A percentile compares a stretch with the other conserved stretches of the same genome.
phyloP scores from a whole-genome alignment of 768 basidiomycete genomes.

The Xerocomellus intermedius region DNA sequence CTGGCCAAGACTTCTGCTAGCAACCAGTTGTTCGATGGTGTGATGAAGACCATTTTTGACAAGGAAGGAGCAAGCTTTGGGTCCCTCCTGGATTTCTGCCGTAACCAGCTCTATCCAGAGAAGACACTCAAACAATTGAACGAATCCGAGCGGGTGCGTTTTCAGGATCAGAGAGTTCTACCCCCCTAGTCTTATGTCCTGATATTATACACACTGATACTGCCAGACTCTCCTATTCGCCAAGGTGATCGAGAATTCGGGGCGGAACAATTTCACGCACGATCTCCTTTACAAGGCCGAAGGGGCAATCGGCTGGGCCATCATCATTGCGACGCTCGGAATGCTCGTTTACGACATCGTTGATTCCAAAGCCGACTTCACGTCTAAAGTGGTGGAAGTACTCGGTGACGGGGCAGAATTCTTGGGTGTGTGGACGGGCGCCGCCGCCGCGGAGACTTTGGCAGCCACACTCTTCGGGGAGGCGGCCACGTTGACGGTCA shows the following conservation, averaged over 20 bases:
- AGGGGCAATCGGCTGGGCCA: not conserved
- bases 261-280: not conserved
- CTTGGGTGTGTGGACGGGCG: not conserved
- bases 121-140: not conserved
- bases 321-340: not conserved
- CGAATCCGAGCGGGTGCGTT: not conserved
- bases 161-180: not conserved
- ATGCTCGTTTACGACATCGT: not conserved
- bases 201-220: not conserved
- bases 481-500: not conserved
- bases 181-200: not conserved
- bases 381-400: not conserved
- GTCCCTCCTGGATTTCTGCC: not conserved
- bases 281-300: not conserved
- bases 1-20: not conserved
- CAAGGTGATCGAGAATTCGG: not conserved
- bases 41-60: not conserved
- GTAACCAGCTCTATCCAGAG: not conserved
- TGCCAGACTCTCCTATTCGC: not conserved
- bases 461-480: no score
- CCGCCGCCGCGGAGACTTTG: not conserved
- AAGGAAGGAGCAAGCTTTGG: not conserved
- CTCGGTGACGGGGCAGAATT: not conserved
- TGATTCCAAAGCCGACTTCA: not conserved
- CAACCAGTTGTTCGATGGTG: not conserved